Evolutionary conservation across 2,329 filamentous ascomycete species (phyloP).

Genomic region (Pseudogymnoascus destructans): DNA sequence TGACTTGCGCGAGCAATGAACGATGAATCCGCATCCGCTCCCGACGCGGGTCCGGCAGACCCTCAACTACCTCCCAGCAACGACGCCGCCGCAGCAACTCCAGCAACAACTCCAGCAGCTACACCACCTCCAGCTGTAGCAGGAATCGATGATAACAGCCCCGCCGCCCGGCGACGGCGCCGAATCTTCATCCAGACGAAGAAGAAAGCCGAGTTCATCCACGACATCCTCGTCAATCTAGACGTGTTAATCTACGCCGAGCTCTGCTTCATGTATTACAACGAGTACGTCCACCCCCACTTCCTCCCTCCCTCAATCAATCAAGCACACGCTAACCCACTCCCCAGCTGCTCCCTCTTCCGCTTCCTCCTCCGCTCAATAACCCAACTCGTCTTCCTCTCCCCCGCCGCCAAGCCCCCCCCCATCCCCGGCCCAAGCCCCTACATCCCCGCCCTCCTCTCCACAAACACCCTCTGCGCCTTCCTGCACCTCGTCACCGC

Average conservation of each 20-base stretch:
- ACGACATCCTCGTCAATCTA: constrained; percentile 45
- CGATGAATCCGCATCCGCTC: constrained; percentile 36
- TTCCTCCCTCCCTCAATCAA: not conserved
- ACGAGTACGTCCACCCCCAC: constrained; percentile 43
- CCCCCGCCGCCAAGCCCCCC: constrained; percentile 39
- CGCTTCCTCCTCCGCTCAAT: constrained; percentile 45
- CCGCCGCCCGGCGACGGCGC: not conserved
- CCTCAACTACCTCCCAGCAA: constrained; percentile 12
- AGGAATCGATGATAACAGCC: not conserved
- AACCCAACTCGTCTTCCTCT: constrained; percentile 50
- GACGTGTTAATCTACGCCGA: constrained; percentile 53
- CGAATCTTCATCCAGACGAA: constrained; percentile 29
- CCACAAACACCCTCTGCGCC: constrained; percentile 47
- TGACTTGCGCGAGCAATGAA: constrained; percentile 34
- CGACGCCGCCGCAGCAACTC: constrained; percentile 8
- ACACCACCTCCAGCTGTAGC: not conserved
- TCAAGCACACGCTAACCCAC: not conserved
- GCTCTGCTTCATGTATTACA: constrained; percentile 53
- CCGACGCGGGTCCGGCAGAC: constrained; percentile 27
- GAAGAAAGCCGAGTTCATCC: constrained; percentile 43
- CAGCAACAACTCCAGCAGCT: not conserved
- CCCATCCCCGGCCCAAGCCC: constrained; percentile 39
- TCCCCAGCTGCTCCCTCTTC: constrained; percentile 47
- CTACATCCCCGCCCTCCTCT: constrained; percentile 44
- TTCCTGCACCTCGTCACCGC: constrained; percentile 44